These are phyloP conservation scores for Boletales sp. DNA, from an alignment of 768 basidiomycete genomes.

Conservation along the genomic window DNA sequence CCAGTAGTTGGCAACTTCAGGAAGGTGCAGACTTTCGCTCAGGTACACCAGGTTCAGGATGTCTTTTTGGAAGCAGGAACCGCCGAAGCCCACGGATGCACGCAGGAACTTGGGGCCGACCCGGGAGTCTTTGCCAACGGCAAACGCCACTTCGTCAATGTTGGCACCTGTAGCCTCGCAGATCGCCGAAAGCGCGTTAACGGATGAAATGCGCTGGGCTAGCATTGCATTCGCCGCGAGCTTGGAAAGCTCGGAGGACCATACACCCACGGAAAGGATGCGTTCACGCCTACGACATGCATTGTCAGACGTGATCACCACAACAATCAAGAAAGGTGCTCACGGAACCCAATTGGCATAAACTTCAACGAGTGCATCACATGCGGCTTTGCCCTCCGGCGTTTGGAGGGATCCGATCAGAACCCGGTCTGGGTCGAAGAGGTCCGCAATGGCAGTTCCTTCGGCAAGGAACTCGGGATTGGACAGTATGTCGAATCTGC, in stretches of 20 bases:
- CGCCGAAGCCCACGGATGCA: slow-evolving; percentile 94
- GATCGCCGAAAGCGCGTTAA: slow-evolving; percentile 97
- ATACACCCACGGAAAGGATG: slow-evolving; percentile 92
- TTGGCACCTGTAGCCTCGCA: slow-evolving; percentile 99
- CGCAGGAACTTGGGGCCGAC: slow-evolving; percentile 95
- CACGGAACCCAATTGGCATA: slow-evolving; percentile 97
- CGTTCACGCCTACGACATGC: slow-evolving; percentile 50
- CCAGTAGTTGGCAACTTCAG: slow-evolving; percentile 98
- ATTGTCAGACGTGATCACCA: neutral
- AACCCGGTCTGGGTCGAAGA: slow-evolving; percentile 89
- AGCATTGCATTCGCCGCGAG: slow-evolving; percentile 99
- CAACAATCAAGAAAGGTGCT: slow-evolving; percentile 32
- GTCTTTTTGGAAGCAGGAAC: slow-evolving; percentile 99
- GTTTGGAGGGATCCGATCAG: slow-evolving; percentile 96
- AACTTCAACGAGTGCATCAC: slow-evolving; percentile 68
- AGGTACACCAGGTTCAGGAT: slow-evolving; percentile 99
- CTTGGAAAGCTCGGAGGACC: slow-evolving; percentile 98
- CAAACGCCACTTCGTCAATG: slow-evolving; percentile 95
- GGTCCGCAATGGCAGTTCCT: slow-evolving; percentile 91
- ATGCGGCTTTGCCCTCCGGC: slow-evolving; percentile 78
- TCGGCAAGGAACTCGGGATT: slow-evolving; percentile 99
- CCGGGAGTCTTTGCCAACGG: slow-evolving; percentile 90
- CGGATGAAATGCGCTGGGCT: slow-evolving; percentile 96
- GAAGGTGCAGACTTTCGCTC: slow-evolving; percentile 89
- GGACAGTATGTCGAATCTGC: slow-evolving; percentile 95